Evolutionary conservation across 2,329 filamentous ascomycete genomes (phyloP), one percentile per base, ranked within the genome.

Genomic region (Lasiodiplodia sp.): DNA sequence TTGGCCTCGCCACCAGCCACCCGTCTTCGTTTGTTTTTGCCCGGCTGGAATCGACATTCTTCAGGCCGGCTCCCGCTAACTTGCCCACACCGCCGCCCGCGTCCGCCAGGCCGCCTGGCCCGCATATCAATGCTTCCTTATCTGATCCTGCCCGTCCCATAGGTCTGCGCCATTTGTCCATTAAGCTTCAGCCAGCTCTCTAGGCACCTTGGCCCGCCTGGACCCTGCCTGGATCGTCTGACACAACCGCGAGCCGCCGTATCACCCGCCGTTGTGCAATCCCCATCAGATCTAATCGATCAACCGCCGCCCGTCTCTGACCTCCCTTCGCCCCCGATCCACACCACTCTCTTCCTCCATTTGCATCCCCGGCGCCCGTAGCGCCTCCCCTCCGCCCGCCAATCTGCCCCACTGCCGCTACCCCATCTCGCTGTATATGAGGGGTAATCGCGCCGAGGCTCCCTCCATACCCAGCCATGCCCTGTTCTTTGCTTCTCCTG

Each of bases 221-320:
- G 58, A 51, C 58, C 58, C 58, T 49, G 40, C 11, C 58, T 63
- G 34, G 58, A 49, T 51, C 58, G 58, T 49, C 58, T 63, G 58
- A 49, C 57, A 62, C 57, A 18, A 31, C 37, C 10, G 31, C 8
- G 31, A 34, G 31, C 31, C 8, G 31, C 31, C 8, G 31, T 34
- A 44, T 44, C 56, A 23, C 40, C 37, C 56, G 57, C 23, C 14
- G 57, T 31, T 44, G 57, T 63, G 58, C 23, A 23, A 25, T 49
- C 37, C 38, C 25, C 34, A 62, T 63, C 40, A 63, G 34, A 63
- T 65, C 62, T 65, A 65, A 65, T 65, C 62, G 51, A 65, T 65
- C 62, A 65, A 65, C 53, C 62, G 55, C 58, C 16, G 8, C n/a
- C 14, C 40, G 58, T 51, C 25, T 16, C 58, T 31, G 11, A 31